Evolutionary conservation across 129 eudicot species (phyloP), one percentile per base, ranked within the genome.

Genomic region (Tagetes patula): DNA sequence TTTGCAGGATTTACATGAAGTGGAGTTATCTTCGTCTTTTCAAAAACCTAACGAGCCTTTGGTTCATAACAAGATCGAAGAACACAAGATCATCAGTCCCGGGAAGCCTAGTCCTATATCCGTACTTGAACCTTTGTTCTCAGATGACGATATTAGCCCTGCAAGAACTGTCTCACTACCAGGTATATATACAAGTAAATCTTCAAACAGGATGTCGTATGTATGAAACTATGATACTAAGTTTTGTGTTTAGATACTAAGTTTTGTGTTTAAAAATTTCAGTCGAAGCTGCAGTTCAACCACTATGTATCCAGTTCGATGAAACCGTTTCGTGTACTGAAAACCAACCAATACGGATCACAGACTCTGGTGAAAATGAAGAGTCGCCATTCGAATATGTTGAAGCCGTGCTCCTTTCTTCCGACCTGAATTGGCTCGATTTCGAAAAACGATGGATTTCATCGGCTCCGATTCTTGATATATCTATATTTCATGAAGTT

Each of bases 351-450:
- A 73, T 78, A 12, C 82, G 84, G 73, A 70, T 76, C 60, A 88
- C 80, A 37, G 70, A 75, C 41, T 85, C 82, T 37, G 56, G 75
- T 43, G 88, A 88, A 42, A 83, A 67, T 5, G 92, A 88, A 65
- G 96, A 95, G 71, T 83, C 97, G 4, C 86, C 92, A 43, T 85
- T 91, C 34, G 95, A 95, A 63, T 95, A 91, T 69, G 91, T 95
- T 5, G 96, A 95, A 75, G 99, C 96, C 1, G 99, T 95, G 67
- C 81, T 91, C 45, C 84, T 86, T 30, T 91, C 87, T 33, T 91
- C 99, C 1, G 99, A 84, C 69, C 87, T 95, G 75, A 91, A 84
- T 41, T 91, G 97, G 97, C 84, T 82, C 38, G 97, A 95, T 37
- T 92, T 84, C 56, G 87, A 86, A 38, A 52, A 67, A 56, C 84